A percentile compares a stretch with the other conserved stretches of the same genome.
Evolutionary conservation across 2,329 filamentous ascomycete species (phyloP).

Genomic region (Ceratocystis lukuohia): DNA sequence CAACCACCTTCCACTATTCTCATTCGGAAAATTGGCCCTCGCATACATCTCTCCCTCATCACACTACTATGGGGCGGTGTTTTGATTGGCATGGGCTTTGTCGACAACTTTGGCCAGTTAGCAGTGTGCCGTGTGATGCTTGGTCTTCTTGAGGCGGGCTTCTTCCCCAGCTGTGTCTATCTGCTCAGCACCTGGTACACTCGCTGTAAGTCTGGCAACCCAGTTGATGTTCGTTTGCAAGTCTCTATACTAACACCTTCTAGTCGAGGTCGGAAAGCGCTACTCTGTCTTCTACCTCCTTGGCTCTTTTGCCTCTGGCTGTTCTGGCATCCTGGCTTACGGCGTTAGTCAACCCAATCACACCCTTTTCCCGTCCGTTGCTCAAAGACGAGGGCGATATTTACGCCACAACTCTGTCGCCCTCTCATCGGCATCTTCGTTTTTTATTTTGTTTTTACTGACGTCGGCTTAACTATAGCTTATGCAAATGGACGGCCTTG

Average conservation of each 20-base stretch:
- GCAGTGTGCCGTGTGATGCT: slow-evolving; percentile 44
- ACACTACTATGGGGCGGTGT: slow-evolving; percentile 45
- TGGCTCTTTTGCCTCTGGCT: slow-evolving; percentile 51
- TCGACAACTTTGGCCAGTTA: slow-evolving; percentile 37
- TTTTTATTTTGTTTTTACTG: not conserved
- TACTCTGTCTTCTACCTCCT: slow-evolving; percentile 58
- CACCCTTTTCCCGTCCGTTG: not conserved
- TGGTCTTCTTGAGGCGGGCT: slow-evolving; percentile 54
- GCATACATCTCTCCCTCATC: slow-evolving; percentile 41
- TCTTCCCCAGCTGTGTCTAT: slow-evolving; percentile 59
- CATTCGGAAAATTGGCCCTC: slow-evolving; percentile 51
- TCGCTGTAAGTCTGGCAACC: slow-evolving; percentile 35
- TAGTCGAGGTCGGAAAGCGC: slow-evolving; percentile 54
- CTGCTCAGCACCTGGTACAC: slow-evolving; percentile 64
- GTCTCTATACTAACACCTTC: not conserved
- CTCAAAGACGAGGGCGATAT: no score
- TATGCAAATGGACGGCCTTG: slow-evolving; percentile 48
- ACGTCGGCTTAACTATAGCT: slow-evolving; percentile 28
- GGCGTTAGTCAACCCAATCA: slow-evolving; percentile 35
- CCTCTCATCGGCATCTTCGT: slow-evolving; percentile 18
- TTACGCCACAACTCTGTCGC: not conserved
- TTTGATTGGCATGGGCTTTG: slow-evolving; percentile 55
- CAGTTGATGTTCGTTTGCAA: no score
- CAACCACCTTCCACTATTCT: slow-evolving; percentile 59
- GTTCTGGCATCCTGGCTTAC: slow-evolving; percentile 55